phyloP scores from a whole-genome alignment of 805 yeast genomes.

The Ogataea pini region DNA sequence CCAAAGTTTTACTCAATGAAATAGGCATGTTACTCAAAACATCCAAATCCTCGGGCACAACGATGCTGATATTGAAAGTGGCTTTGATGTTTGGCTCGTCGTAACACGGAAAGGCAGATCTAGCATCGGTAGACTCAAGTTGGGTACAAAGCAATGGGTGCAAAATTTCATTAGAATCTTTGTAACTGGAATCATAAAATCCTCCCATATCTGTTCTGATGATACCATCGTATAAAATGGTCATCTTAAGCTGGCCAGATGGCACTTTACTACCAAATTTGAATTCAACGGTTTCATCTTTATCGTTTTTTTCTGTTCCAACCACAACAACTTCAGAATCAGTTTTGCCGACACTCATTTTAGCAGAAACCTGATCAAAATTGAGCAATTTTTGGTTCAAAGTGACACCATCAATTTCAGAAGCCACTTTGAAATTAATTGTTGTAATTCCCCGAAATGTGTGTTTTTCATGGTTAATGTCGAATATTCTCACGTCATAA shows the following conservation, averaged over 20 bases:
- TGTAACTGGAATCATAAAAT: constrained; percentile 50
- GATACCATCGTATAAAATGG: constrained; percentile 41
- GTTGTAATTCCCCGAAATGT: constrained; percentile 49
- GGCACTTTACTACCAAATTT: constrained; percentile 45
- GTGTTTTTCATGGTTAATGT: constrained; percentile 54
- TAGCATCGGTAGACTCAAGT: constrained; percentile 60
- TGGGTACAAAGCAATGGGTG: constrained; percentile 52
- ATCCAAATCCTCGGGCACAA: constrained; percentile 35
- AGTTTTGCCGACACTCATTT: constrained; percentile 26
- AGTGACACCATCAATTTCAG: constrained; percentile 44
- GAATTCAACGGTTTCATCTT: constrained; percentile 64
- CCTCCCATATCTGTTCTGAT: constrained; percentile 60
- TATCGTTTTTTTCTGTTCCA: constrained; percentile 31
- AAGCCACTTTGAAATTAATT: constrained; percentile 47
- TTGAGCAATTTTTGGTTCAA: constrained; percentile 50
- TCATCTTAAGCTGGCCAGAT: constrained; percentile 34
- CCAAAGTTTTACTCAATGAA: constrained; percentile 19
- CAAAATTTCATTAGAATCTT: constrained; percentile 36
- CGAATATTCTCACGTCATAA: constrained; percentile 62
- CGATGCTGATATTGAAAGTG: constrained; percentile 48
- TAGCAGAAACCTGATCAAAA: constrained; percentile 29
- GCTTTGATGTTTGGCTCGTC: constrained; percentile 61
- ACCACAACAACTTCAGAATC: constrained; percentile 28
- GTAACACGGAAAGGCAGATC: constrained; percentile 58
- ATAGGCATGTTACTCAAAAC: constrained; percentile 53